Evolutionary conservation across 2,329 filamentous ascomycete genomes (phyloP), one percentile per base, ranked within the genome.

Genomic region (Ceratocystis variospora): DNA sequence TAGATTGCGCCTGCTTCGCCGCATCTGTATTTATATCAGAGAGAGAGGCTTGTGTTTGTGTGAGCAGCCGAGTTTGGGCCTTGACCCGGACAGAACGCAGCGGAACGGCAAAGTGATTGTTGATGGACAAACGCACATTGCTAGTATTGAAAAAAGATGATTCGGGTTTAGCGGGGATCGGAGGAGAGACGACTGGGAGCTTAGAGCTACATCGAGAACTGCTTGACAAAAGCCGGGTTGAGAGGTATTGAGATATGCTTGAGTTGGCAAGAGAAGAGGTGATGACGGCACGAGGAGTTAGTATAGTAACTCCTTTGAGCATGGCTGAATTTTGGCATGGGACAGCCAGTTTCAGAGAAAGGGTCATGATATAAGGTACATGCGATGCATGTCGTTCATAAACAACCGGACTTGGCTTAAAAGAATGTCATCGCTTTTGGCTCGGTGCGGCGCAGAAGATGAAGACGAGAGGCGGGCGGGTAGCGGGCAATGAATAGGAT

Each of bases 61-160:
- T 66, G 6, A 68, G 37, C 15, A 31, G 45, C 59, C 63, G 57
- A 17, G 63, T 48, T 50, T 66, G 63, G 28, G 57, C 41, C 48
- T 66, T 68, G 25, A 8, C 57, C 19, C 44, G 37, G 28, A 53
- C 45, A 17, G 55, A 64, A 4, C n/a, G 66, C 15, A 50, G 41
- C 7, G 66, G 61, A 19, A 68, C 22, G n/a, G 63, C 45, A 45
- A 66, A 68, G 15, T 25, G n/a, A 59, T 68, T 68, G 57, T 48
- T 46, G 28, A 65, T n/a, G 28, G 63, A 31, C 55, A 68, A 41
- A 8, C 61, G 64, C 37, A 68, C 64, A 28, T 41, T 62, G 28
- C 64, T 68, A 17, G 66, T 45, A 3, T 59, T 68, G 48, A 68
- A 68, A 45, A 68, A 68, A n/a, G 63, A 57, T 19, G 62, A 48